phyloP scores from a whole-genome alignment of 2,329 filamentous ascomycete genomes.

The Endoconidiophora polonica region DNA sequence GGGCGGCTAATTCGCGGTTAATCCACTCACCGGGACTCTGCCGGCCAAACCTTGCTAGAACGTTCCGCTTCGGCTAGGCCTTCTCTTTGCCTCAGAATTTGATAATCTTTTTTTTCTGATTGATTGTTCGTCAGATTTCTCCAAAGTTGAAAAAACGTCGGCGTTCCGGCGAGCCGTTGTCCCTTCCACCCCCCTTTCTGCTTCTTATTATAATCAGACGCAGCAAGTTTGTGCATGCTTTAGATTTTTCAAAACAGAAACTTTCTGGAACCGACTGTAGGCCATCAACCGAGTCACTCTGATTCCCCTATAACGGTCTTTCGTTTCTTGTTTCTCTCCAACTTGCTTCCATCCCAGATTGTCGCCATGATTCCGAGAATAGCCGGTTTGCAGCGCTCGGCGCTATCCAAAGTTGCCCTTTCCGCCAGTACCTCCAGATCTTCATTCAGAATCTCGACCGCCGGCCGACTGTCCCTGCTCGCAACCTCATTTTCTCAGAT shows the following conservation, averaged over 20 bases:
- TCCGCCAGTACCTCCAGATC: conserved; percentile 18
- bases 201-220: neutral
- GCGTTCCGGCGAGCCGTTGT: neutral
- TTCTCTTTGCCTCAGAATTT: neutral
- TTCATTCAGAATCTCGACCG: conserved; percentile 30
- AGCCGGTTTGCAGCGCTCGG: conserved; percentile 1
- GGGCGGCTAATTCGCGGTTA: conserved; percentile 10
- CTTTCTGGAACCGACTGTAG: neutral
- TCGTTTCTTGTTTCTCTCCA: neutral
- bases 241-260: too few species aligned
- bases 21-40: neutral
- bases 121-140: neutral
- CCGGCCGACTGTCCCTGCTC: conserved; percentile 28
- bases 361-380: conserved; percentile 9
- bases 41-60: conserved; percentile 6
- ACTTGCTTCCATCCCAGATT: conserved; percentile 1
- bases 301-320: too few species aligned
- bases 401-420: conserved; percentile 6
- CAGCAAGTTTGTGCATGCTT: too few species aligned
- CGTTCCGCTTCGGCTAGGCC: conserved; percentile 7
- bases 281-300: neutral
- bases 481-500: conserved; percentile 21
- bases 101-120: conserved; percentile 9
- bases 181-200: neutral
- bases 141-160: too few species aligned